Percentiles rank a stretch among this genome's conserved stretches.
Evolutionary conservation across 2,329 filamentous ascomycete genomes (phyloP).

Genomic region (Colletotrichum lentis): DNA sequence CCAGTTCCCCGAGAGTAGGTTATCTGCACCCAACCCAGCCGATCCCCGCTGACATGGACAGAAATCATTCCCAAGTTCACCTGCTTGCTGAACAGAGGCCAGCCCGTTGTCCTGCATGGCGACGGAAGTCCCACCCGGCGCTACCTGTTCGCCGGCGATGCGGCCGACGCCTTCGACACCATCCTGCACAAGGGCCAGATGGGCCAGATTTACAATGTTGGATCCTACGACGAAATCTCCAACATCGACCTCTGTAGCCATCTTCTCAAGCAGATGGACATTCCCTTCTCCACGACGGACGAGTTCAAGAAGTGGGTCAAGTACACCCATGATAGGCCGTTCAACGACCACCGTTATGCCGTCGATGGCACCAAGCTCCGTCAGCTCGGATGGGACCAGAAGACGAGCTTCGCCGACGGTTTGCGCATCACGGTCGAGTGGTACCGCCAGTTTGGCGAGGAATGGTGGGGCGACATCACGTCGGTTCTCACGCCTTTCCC

Average conservation of each 20-base stretch:
- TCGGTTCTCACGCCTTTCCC: constrained; percentile 75
- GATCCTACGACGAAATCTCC: constrained; percentile 79
- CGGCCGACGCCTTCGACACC: constrained; percentile 82
- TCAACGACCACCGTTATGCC: constrained; percentile 78
- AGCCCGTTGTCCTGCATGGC: constrained; percentile 77
- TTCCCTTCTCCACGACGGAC: constrained; percentile 59
- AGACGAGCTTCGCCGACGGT: constrained; percentile 70
- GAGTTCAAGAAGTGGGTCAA: constrained; percentile 72
- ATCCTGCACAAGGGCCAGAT: constrained; percentile 79
- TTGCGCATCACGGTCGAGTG: constrained; percentile 72
- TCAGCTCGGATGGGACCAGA: constrained; percentile 74
- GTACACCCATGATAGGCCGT: constrained; percentile 80
- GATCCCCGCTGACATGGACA: constrained; percentile 46
- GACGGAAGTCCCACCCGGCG: constrained; percentile 77
- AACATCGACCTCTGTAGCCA: constrained; percentile 74
- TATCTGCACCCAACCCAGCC: not conserved
- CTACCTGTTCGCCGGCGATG: constrained; percentile 82
- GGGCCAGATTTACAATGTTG: constrained; percentile 84
- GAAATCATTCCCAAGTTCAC: constrained; percentile 87
- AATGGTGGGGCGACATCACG: constrained; percentile 77
- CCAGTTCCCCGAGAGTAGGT: constrained; percentile 82
- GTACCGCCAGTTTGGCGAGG: constrained; percentile 72
- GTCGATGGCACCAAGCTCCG: constrained; percentile 75
- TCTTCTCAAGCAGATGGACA: constrained; percentile 69
- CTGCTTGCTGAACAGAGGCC: constrained; percentile 71